Conservation (phyloP, 2,329 filamentous ascomycete genomes). For the Epichloe gansuensis region DNA sequence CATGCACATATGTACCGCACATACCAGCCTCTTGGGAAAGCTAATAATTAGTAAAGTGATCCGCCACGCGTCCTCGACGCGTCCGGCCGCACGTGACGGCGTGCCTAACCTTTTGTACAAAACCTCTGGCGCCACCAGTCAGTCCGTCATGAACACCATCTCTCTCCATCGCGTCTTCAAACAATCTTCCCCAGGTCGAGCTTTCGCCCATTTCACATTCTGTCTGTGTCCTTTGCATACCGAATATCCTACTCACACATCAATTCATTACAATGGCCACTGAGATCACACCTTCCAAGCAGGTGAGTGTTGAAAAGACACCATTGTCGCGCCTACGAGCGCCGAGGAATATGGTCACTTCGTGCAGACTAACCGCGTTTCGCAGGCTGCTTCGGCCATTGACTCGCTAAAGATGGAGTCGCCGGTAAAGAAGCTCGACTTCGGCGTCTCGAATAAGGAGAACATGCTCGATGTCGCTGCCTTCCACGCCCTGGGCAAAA, state of each 20-base stretch:
- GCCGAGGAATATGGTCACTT: background rate
- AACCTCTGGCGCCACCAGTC: constrained; percentile 21
- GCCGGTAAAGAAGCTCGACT: constrained; percentile 80
- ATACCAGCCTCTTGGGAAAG: constrained; percentile 5
- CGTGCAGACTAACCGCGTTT: constrained; percentile 19
- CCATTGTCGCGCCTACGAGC: background rate
- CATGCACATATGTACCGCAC: background rate
- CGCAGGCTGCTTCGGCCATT: constrained; percentile 73
- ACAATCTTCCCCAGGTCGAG: constrained; percentile 10
- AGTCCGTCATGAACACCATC: constrained; percentile 7
- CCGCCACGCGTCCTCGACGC: constrained; percentile 17
- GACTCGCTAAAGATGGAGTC: constrained; percentile 88
- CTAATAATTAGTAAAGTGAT: constrained; percentile 12
- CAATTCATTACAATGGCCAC: constrained; percentile 52
- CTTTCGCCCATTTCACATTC: constrained; percentile 10
- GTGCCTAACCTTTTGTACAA: constrained; percentile 23
- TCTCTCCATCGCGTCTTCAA: constrained; percentile 19
- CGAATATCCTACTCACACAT: constrained; percentile 5
- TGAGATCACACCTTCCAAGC: constrained; percentile 52
- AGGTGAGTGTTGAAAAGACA: constrained; percentile 30
- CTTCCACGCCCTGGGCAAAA: constrained; percentile 40
- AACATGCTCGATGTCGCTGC: constrained; percentile 48
- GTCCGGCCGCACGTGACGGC: constrained; percentile 26
- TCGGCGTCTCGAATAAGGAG: constrained; percentile 67
- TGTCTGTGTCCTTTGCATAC: constrained; percentile 10